Percentiles rank a stretch among this genome's conserved stretches.
These are phyloP conservation scores for Croton laevigatus DNA, from an alignment of 441 rosid genomes.

Conservation along the genomic window DNA sequence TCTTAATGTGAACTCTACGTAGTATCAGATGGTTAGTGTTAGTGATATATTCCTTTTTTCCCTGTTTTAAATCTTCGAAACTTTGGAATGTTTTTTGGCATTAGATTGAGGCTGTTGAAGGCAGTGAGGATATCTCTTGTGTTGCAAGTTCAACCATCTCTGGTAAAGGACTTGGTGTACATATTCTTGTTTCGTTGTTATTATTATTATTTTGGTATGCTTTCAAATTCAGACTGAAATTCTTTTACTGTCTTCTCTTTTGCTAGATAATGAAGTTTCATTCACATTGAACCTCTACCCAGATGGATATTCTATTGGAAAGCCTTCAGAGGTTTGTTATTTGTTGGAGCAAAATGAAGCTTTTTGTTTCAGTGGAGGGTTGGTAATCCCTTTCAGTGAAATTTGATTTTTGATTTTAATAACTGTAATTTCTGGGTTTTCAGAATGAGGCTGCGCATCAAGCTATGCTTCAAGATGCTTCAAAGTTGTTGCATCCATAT, in stretches of 20 bases:
- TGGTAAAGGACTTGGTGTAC: conserved; percentile 28
- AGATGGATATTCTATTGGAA: conserved; percentile 77
- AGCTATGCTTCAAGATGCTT: conserved; percentile 53
- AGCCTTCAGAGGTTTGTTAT: conserved; percentile 68
- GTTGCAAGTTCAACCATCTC: conserved; percentile 32
- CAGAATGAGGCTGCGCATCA: conserved; percentile 47
- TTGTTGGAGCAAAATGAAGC: conserved; percentile 15
- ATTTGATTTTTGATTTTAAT: conserved; percentile 17
- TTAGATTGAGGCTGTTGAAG: conserved; percentile 42
- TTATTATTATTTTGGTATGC: conserved; percentile 10
- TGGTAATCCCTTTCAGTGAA: background rate
- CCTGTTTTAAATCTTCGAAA: conserved; percentile 10
- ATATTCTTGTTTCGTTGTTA: background rate
- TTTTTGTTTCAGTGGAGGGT: background rate
- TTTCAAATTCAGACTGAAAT: conserved; percentile 8
- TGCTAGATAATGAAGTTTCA: conserved; percentile 71
- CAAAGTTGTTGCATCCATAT: conserved; percentile 69
- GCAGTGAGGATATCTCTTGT: conserved; percentile 30
- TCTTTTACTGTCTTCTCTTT: conserved; percentile 25
- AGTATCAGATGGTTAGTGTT: background rate
- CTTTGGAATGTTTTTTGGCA: conserved; percentile 25
- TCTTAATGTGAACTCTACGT: background rate
- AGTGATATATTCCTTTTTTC: background rate
- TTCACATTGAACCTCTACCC: conserved; percentile 67
- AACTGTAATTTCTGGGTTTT: conserved; percentile 22